Evolutionary conservation across 257 asterid species (phyloP).

Genomic region (Nicotiana tomentosiformis): DNA sequence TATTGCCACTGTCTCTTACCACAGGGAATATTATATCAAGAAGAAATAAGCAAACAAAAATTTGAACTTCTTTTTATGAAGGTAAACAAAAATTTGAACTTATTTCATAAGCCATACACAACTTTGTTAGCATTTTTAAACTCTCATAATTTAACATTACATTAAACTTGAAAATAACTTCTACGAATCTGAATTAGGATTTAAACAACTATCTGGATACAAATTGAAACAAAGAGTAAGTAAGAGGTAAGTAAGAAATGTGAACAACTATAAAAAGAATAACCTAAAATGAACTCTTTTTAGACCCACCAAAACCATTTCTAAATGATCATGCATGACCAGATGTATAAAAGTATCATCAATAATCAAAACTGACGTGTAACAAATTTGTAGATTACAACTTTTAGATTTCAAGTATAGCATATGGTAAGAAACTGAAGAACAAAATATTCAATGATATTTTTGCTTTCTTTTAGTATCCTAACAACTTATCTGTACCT

Average conservation of each 20-base stretch:
- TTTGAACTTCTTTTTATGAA: not conserved
- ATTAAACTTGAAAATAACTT: not conserved
- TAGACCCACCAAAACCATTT: not conserved
- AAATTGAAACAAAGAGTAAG: constrained; percentile 6
- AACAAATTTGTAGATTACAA: not conserved
- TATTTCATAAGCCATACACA: not conserved
- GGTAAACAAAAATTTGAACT: not conserved
- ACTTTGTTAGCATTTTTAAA: not conserved
- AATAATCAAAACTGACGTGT: not conserved
- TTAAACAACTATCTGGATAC: not conserved
- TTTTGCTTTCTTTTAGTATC: not conserved
- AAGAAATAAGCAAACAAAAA: not conserved
- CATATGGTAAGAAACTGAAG: not conserved
- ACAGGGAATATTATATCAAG: not conserved
- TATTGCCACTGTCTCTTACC: not conserved
- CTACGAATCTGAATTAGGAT: not conserved
- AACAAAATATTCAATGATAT: not conserved
- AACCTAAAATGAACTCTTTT: not conserved
- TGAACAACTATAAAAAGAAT: not conserved
- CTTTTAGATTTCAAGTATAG: not conserved
- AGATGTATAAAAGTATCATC: not conserved
- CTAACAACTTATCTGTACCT: not conserved
- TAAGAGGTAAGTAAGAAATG: not conserved
- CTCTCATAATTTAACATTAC: not conserved
- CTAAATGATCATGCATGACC: not conserved